Evolutionary conservation across 2,329 filamentous ascomycete genomes (phyloP), one percentile per base, ranked within the genome.

Genomic region (Cladophialophora psammophila): DNA sequence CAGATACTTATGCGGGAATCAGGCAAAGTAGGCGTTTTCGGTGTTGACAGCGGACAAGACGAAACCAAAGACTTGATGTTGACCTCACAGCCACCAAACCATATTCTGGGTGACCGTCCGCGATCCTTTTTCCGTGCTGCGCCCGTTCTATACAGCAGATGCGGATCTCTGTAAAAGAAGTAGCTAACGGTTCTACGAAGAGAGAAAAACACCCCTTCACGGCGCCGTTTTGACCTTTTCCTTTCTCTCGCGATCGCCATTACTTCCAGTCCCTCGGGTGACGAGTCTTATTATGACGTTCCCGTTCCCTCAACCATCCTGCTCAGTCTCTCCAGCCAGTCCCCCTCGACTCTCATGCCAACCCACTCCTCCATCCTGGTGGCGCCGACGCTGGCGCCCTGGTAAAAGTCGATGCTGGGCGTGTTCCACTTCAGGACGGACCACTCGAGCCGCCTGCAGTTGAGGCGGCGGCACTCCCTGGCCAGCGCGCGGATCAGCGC

Each of bases 401-500:
- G 79, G 74, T 98, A 98, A 75, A 98, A 97, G 73, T 89, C 84
- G 80, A 98, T 91, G 77, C 91, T 94, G 7, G 92, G 91, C 82
- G 92, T 87, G 76, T 98, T 98, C 93, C 93, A 97, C 67, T 92
- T 94, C 74, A 97, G 80, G 69, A 97, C 95, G 71, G 86, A 89
- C 94, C 94, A 98, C 76, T 98, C 94, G 63, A 98, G 80, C 66
- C 94, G 84, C 7, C 85, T 88, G 0, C 93, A 93, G 2, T 86
- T 84, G 71, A 94, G 90, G 61, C 86, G 85, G 61, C 91, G 75
- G 2, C 93, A 89, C 81, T 97, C 91, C 75, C 86, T 87, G n/a
- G 94, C 94, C 76, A 97, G 81, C 72, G 88, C 87, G 68, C 86
- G 86, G 57, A 98, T 82, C 76, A 98, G 78, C 73, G 84, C 82